These are phyloP conservation scores for Cytospora schulzeri DNA, from an alignment of 2,329 filamentous ascomycete genomes.

Conservation along the genomic window DNA sequence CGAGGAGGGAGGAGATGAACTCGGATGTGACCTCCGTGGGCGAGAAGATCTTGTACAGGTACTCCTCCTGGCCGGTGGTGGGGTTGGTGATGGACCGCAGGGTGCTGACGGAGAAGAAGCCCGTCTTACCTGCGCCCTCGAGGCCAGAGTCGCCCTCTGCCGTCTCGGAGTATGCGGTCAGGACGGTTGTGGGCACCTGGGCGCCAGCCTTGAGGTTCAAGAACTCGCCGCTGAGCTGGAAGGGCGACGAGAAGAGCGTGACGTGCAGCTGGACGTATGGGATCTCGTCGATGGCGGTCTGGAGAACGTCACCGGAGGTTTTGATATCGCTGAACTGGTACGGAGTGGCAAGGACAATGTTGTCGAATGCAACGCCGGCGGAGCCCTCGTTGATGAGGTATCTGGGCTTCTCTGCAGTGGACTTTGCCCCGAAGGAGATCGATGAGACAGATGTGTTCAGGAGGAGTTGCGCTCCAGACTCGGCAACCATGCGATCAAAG, in stretches of 20 bases:
- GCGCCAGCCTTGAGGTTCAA: constrained; percentile 67
- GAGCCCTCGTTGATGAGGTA: constrained; percentile 49
- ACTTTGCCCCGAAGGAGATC: constrained; percentile 54
- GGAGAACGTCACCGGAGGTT: constrained; percentile 65
- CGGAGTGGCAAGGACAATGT: constrained; percentile 80
- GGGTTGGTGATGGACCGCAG: constrained; percentile 67
- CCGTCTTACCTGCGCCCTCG: constrained; percentile 68
- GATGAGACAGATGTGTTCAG: constrained; percentile 69
- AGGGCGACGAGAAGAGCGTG: constrained; percentile 81
- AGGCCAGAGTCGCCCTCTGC: constrained; percentile 54
- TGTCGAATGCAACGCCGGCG: constrained; percentile 64
- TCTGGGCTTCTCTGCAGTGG: constrained; percentile 42
- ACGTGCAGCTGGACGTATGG: constrained; percentile 87
- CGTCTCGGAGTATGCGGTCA: constrained; percentile 75
- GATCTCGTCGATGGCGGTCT: constrained; percentile 72
- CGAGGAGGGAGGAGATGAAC: constrained; percentile 57
- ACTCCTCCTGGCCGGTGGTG: constrained; percentile 53
- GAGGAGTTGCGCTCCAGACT: constrained; percentile 61
- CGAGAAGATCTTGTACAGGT: constrained; percentile 68
- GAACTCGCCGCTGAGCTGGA: constrained; percentile 68
- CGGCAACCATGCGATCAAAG: constrained; percentile 77
- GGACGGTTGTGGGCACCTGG: constrained; percentile 70
- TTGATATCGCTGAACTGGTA: constrained; percentile 77
- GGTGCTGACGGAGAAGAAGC: constrained; percentile 85
- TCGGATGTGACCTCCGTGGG: constrained; percentile 53